phyloP scores from a whole-genome alignment of 73 alveolate species.

The Symbiodinium pilosum region DNA sequence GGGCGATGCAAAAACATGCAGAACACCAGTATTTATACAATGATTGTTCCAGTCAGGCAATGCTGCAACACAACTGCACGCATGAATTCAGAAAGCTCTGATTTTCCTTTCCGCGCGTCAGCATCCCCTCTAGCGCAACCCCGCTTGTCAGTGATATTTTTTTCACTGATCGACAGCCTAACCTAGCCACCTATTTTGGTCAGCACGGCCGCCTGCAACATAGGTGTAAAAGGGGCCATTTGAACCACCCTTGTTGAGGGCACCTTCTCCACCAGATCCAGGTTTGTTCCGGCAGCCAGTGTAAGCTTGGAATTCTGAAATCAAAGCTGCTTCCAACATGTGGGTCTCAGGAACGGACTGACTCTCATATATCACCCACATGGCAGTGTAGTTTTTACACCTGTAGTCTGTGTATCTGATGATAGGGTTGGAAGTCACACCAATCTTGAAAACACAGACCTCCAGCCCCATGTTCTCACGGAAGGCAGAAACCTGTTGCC shows the following conservation, averaged over 20 bases:
- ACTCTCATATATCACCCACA: background rate
- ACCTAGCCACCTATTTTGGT: background rate
- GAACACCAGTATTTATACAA: too few species aligned
- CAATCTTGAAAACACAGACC: conserved; percentile 18
- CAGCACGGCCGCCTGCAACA: conserved; percentile 9
- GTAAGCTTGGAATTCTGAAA: background rate
- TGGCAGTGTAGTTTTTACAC: background rate
- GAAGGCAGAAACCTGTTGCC: background rate
- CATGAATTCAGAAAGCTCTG: too few species aligned
- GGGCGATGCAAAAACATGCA: background rate
- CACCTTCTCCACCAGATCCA: conserved; percentile 40
- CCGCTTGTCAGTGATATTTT: background rate
- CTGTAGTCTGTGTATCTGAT: background rate
- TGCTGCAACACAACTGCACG: background rate
- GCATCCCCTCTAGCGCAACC: background rate
- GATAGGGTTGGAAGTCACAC: background rate
- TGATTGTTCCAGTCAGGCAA: background rate
- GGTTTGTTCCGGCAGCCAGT: background rate
- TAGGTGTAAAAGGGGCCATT: background rate
- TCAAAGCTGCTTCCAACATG: conserved; percentile 41
- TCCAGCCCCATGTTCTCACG: background rate
- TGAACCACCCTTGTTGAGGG: background rate
- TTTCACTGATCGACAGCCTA: background rate
- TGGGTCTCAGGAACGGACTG: background rate
- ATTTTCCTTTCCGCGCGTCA: background rate